Conservation (phyloP, 129 eudicot genomes). For the Helianthus annuus region HanXRQr2.0-SUNRISE NC_035437.2:29190110-29190609, state of each 20-base stretch:
- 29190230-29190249: slow-evolving; percentile 62
- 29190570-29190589: no score
- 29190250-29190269: slow-evolving; percentile 53
- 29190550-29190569: no score
- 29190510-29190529: no score
- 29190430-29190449: no score
- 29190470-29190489: not conserved
- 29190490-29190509: not conserved
- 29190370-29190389: not conserved
- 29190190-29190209: not conserved
- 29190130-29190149: not conserved
- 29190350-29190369: not conserved
- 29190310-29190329: slow-evolving; percentile 20
- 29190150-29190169: not conserved
- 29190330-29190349: not conserved
- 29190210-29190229: slow-evolving; percentile 33
- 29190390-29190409: not conserved
- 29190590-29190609: no score
- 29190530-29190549: no score
- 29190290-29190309: slow-evolving; percentile 76
- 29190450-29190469: no score
- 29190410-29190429: not conserved
- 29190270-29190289: slow-evolving; percentile 82
- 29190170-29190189: not conserved
- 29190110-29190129: no score